Percentiles rank a stretch among this genome's conserved stretches.
Conservation (phyloP, 2,329 filamentous ascomycete genomes). For the Fusarium sp. region DNA sequence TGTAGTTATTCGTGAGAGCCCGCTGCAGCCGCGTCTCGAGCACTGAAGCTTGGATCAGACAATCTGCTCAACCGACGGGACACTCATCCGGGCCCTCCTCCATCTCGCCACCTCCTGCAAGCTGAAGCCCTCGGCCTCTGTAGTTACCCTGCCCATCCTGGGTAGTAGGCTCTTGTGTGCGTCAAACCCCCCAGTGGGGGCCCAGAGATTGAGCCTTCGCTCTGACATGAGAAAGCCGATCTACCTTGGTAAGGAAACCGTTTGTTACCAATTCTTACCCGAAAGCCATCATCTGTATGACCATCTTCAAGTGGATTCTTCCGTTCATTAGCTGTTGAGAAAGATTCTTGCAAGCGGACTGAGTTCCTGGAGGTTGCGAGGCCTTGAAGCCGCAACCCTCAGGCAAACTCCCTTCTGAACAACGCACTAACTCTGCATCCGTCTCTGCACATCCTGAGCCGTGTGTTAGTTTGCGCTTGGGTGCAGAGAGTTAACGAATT, state of each 20-base stretch:
- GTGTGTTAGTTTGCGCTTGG: slow-evolving; percentile 3
- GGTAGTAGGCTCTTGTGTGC: not conserved
- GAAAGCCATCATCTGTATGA: not conserved
- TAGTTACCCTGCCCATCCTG: not conserved
- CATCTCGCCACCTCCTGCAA: not conserved
- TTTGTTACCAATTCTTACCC: not conserved
- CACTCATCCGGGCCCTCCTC: not conserved
- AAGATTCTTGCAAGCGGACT: not conserved
- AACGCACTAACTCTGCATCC: not conserved
- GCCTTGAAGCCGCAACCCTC: not conserved
- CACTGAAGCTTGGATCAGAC: slow-evolving; percentile 12
- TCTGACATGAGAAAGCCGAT: not conserved
- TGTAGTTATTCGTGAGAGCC: not conserved
- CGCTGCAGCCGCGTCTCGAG: not conserved
- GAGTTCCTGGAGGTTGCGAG: slow-evolving; percentile 5
- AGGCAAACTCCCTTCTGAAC: not conserved
- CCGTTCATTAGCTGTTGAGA: not conserved
- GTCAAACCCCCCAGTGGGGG: not conserved
- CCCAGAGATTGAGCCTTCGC: not conserved
- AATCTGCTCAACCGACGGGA: not conserved
- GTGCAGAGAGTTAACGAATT: not conserved
- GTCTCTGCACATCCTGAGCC: not conserved
- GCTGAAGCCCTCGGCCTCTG: slow-evolving; percentile 9
- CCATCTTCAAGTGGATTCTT: not conserved
- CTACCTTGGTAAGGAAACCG: not conserved